Evolutionary conservation across 2,329 filamentous ascomycete genomes (phyloP), one percentile per base, ranked within the genome.

Genomic region (Xylaria sp.): DNA sequence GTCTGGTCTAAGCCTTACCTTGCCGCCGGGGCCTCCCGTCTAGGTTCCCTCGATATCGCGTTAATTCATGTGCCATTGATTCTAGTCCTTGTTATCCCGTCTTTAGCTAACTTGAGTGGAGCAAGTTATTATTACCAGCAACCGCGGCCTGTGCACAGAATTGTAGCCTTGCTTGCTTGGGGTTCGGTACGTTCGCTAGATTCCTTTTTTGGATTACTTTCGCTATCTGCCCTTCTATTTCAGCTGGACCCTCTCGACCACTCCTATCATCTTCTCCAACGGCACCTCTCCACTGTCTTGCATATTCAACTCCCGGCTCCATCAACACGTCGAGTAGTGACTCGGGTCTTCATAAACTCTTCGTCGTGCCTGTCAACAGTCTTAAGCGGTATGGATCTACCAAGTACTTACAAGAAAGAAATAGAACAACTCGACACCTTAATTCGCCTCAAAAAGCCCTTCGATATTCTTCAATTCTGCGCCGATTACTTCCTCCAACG

Each of bases 391-490:
- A 84, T 84, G 82, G 82, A 83, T 77, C 81, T 87, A 68, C 84
- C 86, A 76, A 76, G 82, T 79, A 81, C 86, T 84, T 88, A 90
- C 82, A 83, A 85, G 79, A 84, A 87, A 81, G 87, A 90, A 80
- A 88, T 90, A 81, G 84, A 89, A 80, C 84, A 85, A 77, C 87
- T 91, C 79, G 88, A 88, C 78, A 84, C 85, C 81, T 85, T 91
- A 80, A 81, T 91, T 74, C 82, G 85, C 74, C 85, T 86, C 77
- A 80, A 85, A 74, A 84, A 88, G 71, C 89, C 90, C 61, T 76
- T 83, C 79, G 90, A 93, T 83, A 85, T 90, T 78, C 84, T 91
- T 74, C 90, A 92, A 80, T 91, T 90, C 84, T 91, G 89, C 82
- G 87, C 88, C 81, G 89, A 91, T 81, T 89, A 88, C 83, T 92